Base-by-base conservation (phyloP, 768 basidiomycete genomes). In the Tylopilus felleus region DNA sequence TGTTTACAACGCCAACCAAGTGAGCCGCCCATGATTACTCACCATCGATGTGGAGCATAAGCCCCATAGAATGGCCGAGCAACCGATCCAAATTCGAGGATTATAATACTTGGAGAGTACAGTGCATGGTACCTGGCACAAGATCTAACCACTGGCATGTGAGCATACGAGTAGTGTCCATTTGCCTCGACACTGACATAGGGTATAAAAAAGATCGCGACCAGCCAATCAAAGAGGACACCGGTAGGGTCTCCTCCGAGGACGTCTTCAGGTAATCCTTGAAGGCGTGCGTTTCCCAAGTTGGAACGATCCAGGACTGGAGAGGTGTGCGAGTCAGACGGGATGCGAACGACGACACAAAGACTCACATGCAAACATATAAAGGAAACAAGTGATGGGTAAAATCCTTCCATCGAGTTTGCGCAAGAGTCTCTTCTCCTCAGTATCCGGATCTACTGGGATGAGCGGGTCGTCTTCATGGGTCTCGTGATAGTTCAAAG, bases 181-280 rank as follows among this genome's bases (percentile, higher is more conserved):
- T 33, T 12, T 19, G 25, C 2, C 1, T 17, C n/a, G 17, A 3
- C 5, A 71, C 80, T 53, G 52, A 86, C 88, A 66, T 90, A 91
- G 57, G 90, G 82, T 69, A 91, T 82, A 71, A 85, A 91, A 72
- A 91, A 92, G 8, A 78, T 76, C 1, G 88, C 85, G 53, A 84
- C 86, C 41, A 88, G 70, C 88, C 87, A 90, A 64, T 88, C 88
- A 62, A 88, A 90, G n/a, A 83, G 73, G 22, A 75, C 57, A 1
- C 89, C 88, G 0, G 81, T 83, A 9, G 79, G 78, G 61, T 90
- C 89, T 8, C 88, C 87, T 13, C 77, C 77, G 13, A 91, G 80
- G 13, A 75, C 71, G 55, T 90, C 86, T 36, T 80, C 65, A 4
- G 84, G 79, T 13, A 92, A 70, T 12, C 86, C 84, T 70, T 86